phyloP scores from a whole-genome alignment of 352 stramenopile genomes.

The Nothophytophthora sp. region DNA sequence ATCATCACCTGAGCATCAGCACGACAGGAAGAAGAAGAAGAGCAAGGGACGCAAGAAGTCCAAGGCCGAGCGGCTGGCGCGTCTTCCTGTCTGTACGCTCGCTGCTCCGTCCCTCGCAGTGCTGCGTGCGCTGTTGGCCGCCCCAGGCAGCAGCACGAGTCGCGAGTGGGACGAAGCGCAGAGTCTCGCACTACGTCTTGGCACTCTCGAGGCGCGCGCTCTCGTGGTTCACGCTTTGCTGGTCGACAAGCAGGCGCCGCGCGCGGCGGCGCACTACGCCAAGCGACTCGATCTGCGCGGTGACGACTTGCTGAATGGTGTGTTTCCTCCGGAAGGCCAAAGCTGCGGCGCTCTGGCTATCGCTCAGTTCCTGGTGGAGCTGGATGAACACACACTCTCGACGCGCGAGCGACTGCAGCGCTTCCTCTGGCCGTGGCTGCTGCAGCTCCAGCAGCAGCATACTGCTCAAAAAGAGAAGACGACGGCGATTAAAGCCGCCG shows the following conservation, averaged over 20 bases:
- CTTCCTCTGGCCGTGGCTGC: conserved; percentile 68
- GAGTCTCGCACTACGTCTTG: conserved; percentile 45
- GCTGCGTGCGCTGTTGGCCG: conserved; percentile 23
- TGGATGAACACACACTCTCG: conserved; percentile 32
- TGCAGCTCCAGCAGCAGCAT: conserved; percentile 15
- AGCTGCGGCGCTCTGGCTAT: conserved; percentile 21
- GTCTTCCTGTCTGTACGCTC: background rate
- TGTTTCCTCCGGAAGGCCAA: background rate
- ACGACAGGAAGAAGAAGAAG: conserved; percentile 34
- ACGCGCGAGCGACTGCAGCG: conserved; percentile 34
- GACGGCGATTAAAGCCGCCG: conserved; percentile 23
- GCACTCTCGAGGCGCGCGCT: conserved; percentile 30
- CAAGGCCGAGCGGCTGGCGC: conserved; percentile 52
- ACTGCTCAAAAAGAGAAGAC: conserved; percentile 13
- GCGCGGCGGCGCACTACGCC: conserved; percentile 69
- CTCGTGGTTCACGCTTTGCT: conserved; percentile 47
- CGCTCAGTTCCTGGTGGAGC: conserved; percentile 63
- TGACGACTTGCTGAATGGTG: conserved; percentile 29
- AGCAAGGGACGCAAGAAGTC: conserved; percentile 42
- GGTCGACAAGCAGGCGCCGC: conserved; percentile 29
- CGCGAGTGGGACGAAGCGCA: conserved; percentile 65
- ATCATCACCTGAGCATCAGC: no score
- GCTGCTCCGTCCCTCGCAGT: conserved; percentile 5
- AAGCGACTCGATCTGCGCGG: conserved; percentile 42
- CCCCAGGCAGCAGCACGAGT: conserved; percentile 28